These are phyloP conservation scores for sunflower (Helianthus annuus) DNA, from an alignment of 129 eudicot genomes.

Conservation along the genomic window DNA sequence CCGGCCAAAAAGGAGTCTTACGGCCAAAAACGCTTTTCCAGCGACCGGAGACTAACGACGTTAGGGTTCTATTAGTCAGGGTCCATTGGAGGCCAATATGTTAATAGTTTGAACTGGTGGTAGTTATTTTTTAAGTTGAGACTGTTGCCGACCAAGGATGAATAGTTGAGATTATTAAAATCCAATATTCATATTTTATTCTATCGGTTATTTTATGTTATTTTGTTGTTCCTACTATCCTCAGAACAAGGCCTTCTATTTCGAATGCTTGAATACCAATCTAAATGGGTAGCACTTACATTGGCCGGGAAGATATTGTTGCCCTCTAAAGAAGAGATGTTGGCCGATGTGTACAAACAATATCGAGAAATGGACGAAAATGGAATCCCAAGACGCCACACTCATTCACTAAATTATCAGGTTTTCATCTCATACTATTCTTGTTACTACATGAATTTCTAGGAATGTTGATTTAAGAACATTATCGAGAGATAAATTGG, in stretches of 20 bases:
- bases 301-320: conserved; percentile 46
- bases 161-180: no score
- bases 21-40: no score
- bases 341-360: conserved; percentile 41
- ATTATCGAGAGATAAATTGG: not conserved
- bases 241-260: conserved; percentile 32
- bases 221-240: not conserved
- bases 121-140: no score
- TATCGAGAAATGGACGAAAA: conserved; percentile 43
- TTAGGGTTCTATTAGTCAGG: no score
- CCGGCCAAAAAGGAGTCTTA: no score
- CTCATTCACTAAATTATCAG: conserved; percentile 43
- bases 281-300: conserved; percentile 56
- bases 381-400: conserved; percentile 38
- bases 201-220: not conserved
- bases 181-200: no score
- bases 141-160: no score
- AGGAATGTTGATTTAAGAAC: not conserved
- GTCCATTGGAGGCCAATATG: no score
- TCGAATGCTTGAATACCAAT: conserved; percentile 53
- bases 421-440: not conserved
- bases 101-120: no score
- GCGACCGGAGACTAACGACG: no score
- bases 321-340: conserved; percentile 55
- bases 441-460: not conserved